Conservation (phyloP, 192 early-diverging fungal genomes). For the Coemansia sp. region DNA sequence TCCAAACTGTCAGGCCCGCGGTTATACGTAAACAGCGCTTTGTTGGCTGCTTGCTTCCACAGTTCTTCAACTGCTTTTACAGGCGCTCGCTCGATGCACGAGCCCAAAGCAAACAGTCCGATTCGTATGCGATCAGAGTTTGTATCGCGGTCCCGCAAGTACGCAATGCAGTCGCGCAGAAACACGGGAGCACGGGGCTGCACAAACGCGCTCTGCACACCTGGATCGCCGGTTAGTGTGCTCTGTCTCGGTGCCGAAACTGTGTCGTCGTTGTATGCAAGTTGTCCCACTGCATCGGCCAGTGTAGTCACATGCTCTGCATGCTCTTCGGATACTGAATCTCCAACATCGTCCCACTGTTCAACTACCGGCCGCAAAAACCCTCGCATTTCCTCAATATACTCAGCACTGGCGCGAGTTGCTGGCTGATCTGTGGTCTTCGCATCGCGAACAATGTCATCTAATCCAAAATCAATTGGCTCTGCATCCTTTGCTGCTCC, state of each 20-base stretch:
- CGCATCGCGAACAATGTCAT: conserved; percentile 39
- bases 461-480: conserved; percentile 42
- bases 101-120: conserved; percentile 30
- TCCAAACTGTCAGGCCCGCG: conserved; percentile 39
- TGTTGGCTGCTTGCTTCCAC: conserved; percentile 38
- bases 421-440: conserved; percentile 5
- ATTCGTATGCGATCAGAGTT: conserved; percentile 18
- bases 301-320: neutral
- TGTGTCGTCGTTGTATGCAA: conserved; percentile 13
- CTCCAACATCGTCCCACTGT: conserved; percentile 8
- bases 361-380: conserved; percentile 14
- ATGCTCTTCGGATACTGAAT: neutral
- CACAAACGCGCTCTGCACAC: conserved; percentile 29
- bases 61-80: conserved; percentile 33
- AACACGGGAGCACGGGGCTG: conserved; percentile 43
- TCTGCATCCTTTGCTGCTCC: neutral
- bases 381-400: conserved; percentile 29
- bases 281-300: conserved; percentile 10
- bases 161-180: conserved; percentile 40
- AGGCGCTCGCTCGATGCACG: conserved; percentile 26
- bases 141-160: conserved; percentile 17
- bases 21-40: conserved; percentile 34
- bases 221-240: conserved; percentile 15
- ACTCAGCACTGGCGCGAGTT: conserved; percentile 28
- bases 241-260: conserved; percentile 35